Evolutionary conservation across 305 asterid species (phyloP).

Genomic region (Fraxinus ornus): DNA sequence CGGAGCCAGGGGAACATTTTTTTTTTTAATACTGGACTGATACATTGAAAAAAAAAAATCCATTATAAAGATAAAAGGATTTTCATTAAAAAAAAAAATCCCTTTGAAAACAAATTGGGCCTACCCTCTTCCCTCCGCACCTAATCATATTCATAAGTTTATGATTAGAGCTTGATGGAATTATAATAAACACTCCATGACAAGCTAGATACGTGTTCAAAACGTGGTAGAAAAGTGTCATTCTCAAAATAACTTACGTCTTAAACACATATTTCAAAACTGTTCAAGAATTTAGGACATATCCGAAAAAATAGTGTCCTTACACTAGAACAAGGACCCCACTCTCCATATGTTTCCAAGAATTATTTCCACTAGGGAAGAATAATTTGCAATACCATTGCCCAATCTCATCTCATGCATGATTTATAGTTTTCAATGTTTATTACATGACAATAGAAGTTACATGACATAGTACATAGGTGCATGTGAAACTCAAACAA

Average conservation of each 20-base stretch:
- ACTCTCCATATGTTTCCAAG: background rate
- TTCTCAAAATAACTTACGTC: background rate
- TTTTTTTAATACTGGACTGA: background rate
- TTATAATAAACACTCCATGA: background rate
- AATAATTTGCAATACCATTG: background rate
- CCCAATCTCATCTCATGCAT: background rate
- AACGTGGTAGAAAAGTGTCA: background rate
- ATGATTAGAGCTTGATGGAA: background rate
- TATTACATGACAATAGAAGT: background rate
- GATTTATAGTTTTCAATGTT: background rate
- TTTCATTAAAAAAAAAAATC: background rate
- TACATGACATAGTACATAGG: background rate
- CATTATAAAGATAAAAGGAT: background rate
- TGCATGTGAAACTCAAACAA: background rate
- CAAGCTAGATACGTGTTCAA: too few relatives aligned
- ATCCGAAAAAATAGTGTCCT: background rate
- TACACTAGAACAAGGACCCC: background rate
- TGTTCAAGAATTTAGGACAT: background rate
- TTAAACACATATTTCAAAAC: background rate
- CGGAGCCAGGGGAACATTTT: too few relatives aligned
- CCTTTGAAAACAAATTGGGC: background rate
- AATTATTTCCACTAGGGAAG: background rate
- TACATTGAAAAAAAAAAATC: background rate
- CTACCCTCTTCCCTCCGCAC: background rate
- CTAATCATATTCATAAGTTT: too few relatives aligned